Conservation (phyloP, 2,329 filamentous ascomycete genomes). For the Capronia epimyces region DNA sequence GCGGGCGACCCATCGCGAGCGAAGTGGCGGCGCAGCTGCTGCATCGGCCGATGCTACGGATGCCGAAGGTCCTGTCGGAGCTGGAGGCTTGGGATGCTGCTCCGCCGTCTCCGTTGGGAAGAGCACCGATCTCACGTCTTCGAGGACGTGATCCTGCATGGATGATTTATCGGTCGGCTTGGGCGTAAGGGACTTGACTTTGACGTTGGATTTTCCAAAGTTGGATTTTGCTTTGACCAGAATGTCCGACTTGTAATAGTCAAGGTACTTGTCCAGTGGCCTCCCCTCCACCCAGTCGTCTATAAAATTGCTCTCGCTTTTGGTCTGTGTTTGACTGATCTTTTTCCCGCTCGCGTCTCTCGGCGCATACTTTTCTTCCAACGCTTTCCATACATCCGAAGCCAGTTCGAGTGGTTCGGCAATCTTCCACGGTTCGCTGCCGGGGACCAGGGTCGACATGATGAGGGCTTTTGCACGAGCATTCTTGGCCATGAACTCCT, state of each 20-base stretch:
- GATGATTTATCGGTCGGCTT: neutral
- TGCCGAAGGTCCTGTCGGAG: neutral
- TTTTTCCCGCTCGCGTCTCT: neutral
- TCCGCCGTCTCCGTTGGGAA: neutral
- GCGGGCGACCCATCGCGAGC: constrained; percentile 6
- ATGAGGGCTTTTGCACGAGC: constrained; percentile 23
- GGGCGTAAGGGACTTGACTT: neutral
- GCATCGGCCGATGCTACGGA: neutral
- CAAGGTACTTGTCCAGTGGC: constrained; percentile 18
- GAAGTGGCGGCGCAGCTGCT: neutral
- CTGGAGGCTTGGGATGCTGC: neutral
- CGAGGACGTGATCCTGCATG: neutral
- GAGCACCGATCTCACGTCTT: neutral
- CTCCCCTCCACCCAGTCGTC: constrained; percentile 16
- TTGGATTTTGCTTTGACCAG: neutral
- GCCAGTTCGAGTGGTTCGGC: constrained; percentile 23
- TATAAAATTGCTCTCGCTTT: constrained; percentile 6
- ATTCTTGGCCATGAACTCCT: constrained; percentile 20
- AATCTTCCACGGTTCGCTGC: constrained; percentile 24
- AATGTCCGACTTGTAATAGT: constrained; percentile 8
- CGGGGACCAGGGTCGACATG: constrained; percentile 25
- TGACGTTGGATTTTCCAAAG: neutral
- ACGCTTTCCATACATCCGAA: constrained; percentile 22
- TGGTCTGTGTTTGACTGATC: neutral
- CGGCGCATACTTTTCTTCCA: constrained; percentile 22